phyloP scores from a whole-genome alignment of 2,329 filamentous ascomycete genomes.

The Colletotrichum horii region DNA sequence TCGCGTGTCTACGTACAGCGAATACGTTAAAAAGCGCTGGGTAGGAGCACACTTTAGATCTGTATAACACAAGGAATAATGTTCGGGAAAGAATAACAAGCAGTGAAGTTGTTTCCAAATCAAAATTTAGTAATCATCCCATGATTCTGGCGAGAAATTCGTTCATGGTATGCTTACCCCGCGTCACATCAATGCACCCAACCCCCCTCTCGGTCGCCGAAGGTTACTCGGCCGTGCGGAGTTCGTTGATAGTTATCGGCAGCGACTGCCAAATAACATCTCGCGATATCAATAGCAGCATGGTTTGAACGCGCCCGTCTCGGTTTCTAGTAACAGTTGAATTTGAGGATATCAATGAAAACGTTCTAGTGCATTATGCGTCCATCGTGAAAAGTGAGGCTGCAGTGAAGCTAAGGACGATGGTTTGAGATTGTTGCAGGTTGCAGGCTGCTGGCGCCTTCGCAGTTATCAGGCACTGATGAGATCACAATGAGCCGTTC shows the following conservation, averaged over 20 bases:
- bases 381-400: too few relatives aligned
- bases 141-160: not conserved
- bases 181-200: not conserved
- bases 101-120: not conserved
- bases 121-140: not conserved
- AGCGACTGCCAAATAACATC: not conserved
- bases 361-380: not conserved
- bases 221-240: not conserved
- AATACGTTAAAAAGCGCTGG: too few relatives aligned
- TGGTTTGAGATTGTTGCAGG: not conserved
- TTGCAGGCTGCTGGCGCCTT: accelerated
- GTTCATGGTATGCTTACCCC: not conserved
- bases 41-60: not conserved
- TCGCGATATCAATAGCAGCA: not conserved
- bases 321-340: not conserved
- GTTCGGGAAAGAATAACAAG: not conserved
- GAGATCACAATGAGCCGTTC: not conserved
- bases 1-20: too few relatives aligned
- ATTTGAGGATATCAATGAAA: not conserved
- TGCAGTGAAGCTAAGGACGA: not conserved
- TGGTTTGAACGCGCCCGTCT: not conserved
- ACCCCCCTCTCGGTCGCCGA: not conserved
- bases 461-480: not conserved
- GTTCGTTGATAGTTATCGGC: not conserved
- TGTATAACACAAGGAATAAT: accelerated